Evolutionary conservation across 2,329 filamentous ascomycete genomes (phyloP).

Genomic region (Cadophora sp.): DNA sequence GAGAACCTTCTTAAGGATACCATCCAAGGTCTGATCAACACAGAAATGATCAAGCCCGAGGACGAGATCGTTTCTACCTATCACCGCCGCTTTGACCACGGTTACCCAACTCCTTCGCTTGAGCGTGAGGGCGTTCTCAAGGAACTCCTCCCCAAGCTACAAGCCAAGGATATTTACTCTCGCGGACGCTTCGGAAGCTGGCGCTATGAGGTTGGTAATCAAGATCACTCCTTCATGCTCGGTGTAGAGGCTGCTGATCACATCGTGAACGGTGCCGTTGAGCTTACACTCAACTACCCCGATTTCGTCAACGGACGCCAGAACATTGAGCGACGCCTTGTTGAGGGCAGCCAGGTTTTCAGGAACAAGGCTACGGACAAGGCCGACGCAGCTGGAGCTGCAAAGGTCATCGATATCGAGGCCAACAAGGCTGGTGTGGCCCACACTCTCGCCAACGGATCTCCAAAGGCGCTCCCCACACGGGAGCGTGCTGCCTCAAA

Average conservation of each 20-base stretch:
- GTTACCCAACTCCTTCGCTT: constrained; percentile 93
- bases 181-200: constrained; percentile 97
- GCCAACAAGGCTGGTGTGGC: constrained; percentile 41
- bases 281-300: constrained; percentile 80
- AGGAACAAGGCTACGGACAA: constrained; percentile 39
- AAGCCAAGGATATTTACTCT: constrained; percentile 90
- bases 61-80: constrained; percentile 99
- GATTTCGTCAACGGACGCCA: constrained; percentile 71
- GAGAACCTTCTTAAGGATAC: constrained; percentile 86
- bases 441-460: constrained; percentile 31
- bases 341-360: too few species aligned
- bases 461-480: constrained; percentile 33
- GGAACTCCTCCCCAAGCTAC: constrained; percentile 89
- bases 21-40: constrained; percentile 97
- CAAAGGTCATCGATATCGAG: constrained; percentile 43
- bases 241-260: constrained; percentile 78
- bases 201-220: constrained; percentile 85
- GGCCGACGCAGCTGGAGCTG: constrained; percentile 43
- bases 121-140: constrained; percentile 96
- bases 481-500: constrained; percentile 45
- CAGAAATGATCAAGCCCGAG: constrained; percentile 87
- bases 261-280: constrained; percentile 74
- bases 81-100: constrained; percentile 97
- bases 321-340: constrained; percentile 43
- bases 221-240: constrained; percentile 80